Percentiles rank a stretch among this genome's conserved stretches.
These are phyloP conservation scores for Yamadazyma sp. DNA, from an alignment of 1,139 yeast species.

Conservation along the genomic window DNA sequence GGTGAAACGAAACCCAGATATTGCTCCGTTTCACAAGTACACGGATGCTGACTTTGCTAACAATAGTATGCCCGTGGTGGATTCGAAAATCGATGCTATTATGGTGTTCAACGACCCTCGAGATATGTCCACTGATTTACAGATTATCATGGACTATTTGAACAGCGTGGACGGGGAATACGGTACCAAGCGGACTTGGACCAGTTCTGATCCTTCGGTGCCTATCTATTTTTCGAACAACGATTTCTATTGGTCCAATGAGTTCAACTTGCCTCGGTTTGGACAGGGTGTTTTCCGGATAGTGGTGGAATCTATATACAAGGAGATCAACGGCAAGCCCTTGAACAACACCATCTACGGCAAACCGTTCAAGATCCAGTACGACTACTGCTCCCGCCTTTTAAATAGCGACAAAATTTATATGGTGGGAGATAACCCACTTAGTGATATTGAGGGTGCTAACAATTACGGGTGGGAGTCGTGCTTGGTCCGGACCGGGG, in stretches of 20 bases:
- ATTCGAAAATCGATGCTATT: conserved; percentile 67
- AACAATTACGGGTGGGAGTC: conserved; percentile 86
- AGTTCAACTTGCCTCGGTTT: conserved; percentile 73
- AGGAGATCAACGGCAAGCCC: conserved; percentile 44
- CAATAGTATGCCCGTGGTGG: conserved; percentile 37
- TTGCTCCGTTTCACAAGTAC: conserved; percentile 74
- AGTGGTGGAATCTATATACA: conserved; percentile 62
- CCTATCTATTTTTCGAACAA: conserved; percentile 86
- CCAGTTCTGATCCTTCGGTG: conserved; percentile 51
- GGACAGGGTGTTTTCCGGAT: conserved; percentile 91
- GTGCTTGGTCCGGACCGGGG: conserved; percentile 83
- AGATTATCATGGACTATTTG: conserved; percentile 71
- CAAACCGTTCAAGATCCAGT: conserved; percentile 79
- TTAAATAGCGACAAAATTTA: conserved; percentile 46
- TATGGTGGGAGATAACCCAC: conserved; percentile 98
- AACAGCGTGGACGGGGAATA: conserved; percentile 62
- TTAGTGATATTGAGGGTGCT: conserved; percentile 88
- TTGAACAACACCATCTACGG: conserved; percentile 70
- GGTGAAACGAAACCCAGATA: conserved; percentile 52
- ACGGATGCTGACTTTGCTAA: conserved; percentile 45
- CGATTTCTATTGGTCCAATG: conserved; percentile 91
- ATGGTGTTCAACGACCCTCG: conserved; percentile 89
- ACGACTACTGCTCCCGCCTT: conserved; percentile 73
- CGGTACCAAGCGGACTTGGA: conserved; percentile 55
- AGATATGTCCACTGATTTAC: conserved; percentile 85